Evolutionary conservation across 164 flowering plant genomes (phyloP).

Genomic region (Stephania yunnanensis): DNA sequence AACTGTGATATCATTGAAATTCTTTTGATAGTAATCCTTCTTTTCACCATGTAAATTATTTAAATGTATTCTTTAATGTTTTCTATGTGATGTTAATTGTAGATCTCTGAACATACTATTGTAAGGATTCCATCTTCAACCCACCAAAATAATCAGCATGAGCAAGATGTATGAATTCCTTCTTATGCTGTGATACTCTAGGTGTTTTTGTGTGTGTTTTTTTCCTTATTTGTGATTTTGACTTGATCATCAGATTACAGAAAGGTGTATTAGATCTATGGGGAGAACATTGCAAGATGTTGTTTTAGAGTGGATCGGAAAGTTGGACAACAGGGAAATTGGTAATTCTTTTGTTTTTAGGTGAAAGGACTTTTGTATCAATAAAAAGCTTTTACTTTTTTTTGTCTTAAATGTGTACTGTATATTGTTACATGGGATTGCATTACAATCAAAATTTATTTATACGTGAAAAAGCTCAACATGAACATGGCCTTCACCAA

Average conservation of each 20-base stretch:
- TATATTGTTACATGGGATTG: too few relatives aligned
- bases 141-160: conserved; percentile 67
- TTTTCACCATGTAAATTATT: neutral
- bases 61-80: neutral
- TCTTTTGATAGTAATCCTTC: conserved; percentile 3
- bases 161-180: conserved; percentile 60
- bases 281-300: conserved; percentile 69
- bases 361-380: too few relatives aligned
- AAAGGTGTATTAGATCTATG: conserved; percentile 53
- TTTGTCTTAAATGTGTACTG: too few relatives aligned
- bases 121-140: conserved; percentile 53
- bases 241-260: conserved; percentile 51
- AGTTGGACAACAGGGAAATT: conserved; percentile 61
- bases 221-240: conserved; percentile 7
- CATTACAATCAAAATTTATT: too few relatives aligned
- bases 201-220: neutral
- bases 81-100: conserved; percentile 18
- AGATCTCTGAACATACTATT: conserved; percentile 52
- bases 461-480: too few relatives aligned
- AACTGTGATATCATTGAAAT: neutral
- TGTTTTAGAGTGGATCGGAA: conserved; percentile 58
- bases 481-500: too few relatives aligned
- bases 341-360: conserved; percentile 30
- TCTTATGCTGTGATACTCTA: neutral
- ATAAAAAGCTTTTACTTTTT: too few relatives aligned